phyloP scores from a whole-genome alignment of 2,329 filamentous ascomycete species.

The Trichophaea hybrida region DNA sequence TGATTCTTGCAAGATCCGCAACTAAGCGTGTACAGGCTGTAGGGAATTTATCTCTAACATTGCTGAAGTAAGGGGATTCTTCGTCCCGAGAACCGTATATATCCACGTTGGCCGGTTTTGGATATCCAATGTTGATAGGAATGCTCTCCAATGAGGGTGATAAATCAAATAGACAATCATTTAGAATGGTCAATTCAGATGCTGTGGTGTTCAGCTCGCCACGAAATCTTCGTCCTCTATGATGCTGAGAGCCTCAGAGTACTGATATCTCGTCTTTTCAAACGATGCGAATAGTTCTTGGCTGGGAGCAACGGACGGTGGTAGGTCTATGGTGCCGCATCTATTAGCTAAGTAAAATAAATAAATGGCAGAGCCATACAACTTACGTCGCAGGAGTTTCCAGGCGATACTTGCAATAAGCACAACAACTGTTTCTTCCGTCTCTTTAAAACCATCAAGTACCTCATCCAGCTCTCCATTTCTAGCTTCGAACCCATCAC shows the following conservation, averaged over 20 bases:
- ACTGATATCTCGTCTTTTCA: too few species aligned
- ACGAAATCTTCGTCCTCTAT: too few species aligned
- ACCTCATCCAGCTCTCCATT: conserved; percentile 1
- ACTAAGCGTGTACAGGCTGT: not conserved
- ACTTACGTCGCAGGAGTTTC: not conserved
- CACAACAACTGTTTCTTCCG: not conserved
- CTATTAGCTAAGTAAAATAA: too few species aligned
- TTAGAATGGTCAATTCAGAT: too few species aligned
- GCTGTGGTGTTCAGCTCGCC: too few species aligned
- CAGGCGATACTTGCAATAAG: not conserved
- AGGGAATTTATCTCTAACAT: conserved; percentile 7
- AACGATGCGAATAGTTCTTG: too few species aligned
- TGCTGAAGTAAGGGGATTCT: not conserved
- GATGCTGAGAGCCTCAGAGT: too few species aligned
- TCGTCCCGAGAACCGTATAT: not conserved
- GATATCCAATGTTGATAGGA: not conserved
- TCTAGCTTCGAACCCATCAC: conserved; percentile 1
- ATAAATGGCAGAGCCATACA: too few species aligned
- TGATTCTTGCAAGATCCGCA: conserved; percentile 5
- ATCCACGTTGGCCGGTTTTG: not conserved
- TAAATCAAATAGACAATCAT: too few species aligned
- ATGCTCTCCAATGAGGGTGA: too few species aligned
- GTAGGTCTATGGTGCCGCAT: too few species aligned
- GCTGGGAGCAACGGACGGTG: too few species aligned
- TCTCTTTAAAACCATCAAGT: not conserved